phyloP scores from a whole-genome alignment of 345 rosid genomes.

The Crucihimalaya himalaica region DNA sequence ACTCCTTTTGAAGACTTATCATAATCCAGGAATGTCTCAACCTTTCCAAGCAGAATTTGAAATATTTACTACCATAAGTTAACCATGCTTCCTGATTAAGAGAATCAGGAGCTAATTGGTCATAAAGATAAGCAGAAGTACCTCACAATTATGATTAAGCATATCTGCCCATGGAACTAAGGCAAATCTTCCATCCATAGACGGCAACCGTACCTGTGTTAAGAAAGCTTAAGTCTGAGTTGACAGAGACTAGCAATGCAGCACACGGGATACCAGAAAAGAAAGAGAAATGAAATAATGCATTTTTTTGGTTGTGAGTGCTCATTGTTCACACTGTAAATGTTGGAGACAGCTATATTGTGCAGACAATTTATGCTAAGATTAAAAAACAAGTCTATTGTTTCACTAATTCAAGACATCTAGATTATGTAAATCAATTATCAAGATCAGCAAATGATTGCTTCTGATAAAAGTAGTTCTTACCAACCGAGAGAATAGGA shows the following conservation, averaged over 20 bases:
- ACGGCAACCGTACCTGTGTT: constrained; percentile 82
- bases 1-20: constrained; percentile 87
- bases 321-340: not conserved
- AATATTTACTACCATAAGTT: constrained; percentile 14
- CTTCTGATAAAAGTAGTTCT: constrained; percentile 34
- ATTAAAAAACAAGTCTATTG: not conserved
- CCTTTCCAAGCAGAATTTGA: constrained; percentile 49
- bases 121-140: constrained; percentile 32
- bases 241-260: constrained; percentile 22
- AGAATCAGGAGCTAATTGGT: constrained; percentile 9
- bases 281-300: constrained; percentile 5
- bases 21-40: constrained; percentile 89
- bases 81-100: constrained; percentile 9
- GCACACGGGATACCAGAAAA: not conserved
- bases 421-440: not conserved
- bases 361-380: constrained; percentile 7
- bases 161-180: constrained; percentile 99
- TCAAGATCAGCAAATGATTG: constrained; percentile 17
- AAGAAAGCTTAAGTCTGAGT: constrained; percentile 14
- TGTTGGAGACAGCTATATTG: not conserved
- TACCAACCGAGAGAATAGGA: constrained; percentile 96
- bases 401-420: constrained; percentile 4
- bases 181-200: constrained; percentile 91
- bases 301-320: not conserved
- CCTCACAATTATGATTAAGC: constrained; percentile 97